phyloP scores from a whole-genome alignment of 2,329 filamentous ascomycete species.

The Ascochyta pisi region DNA sequence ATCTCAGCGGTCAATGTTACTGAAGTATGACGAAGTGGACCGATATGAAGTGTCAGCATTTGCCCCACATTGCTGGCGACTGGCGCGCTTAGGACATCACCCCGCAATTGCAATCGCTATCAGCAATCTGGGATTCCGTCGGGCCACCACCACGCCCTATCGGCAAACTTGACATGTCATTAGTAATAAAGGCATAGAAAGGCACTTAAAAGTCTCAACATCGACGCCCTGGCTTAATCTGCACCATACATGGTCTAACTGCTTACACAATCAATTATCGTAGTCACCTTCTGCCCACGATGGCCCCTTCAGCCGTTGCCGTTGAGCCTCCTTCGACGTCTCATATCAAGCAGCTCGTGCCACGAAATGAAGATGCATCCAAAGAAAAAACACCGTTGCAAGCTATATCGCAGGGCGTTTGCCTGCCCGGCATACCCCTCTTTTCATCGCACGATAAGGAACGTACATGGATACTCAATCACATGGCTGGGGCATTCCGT shows the following conservation, averaged over 20 bases:
- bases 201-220: too few relatives aligned
- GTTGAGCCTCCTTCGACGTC: constrained; percentile 10
- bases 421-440: constrained; percentile 62
- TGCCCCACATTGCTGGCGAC: background rate
- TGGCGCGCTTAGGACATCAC: background rate
- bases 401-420: constrained; percentile 56
- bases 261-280: background rate
- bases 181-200: background rate
- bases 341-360: constrained; percentile 28
- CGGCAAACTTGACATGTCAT: background rate
- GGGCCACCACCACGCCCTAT: background rate
- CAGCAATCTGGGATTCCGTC: too few relatives aligned
- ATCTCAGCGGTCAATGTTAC: too few relatives aligned
- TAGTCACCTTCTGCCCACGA: constrained; percentile 6
- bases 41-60: too few relatives aligned
- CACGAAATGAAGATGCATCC: constrained; percentile 27
- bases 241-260: too few relatives aligned
- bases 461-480: constrained; percentile 68
- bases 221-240: too few relatives aligned
- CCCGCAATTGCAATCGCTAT: background rate
- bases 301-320: constrained; percentile 44
- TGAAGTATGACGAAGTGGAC: background rate
- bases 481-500: constrained; percentile 72
- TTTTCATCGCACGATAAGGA: constrained; percentile 63
- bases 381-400: constrained; percentile 46